phyloP scores from a whole-genome alignment of 2,329 filamentous ascomycete species.

The Sporothrix luriei region DNA sequence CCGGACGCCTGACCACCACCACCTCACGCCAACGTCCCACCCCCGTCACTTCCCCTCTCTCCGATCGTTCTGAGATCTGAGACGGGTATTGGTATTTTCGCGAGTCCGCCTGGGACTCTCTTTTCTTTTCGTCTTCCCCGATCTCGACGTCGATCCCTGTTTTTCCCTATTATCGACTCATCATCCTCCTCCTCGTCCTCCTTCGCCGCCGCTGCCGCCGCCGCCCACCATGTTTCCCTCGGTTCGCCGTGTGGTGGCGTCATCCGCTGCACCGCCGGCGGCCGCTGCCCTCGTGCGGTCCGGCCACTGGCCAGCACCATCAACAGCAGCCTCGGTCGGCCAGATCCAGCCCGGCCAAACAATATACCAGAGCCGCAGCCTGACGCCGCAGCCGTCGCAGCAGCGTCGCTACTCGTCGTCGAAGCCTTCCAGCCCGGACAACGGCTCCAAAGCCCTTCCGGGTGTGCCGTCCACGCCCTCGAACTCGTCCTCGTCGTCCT shows the following conservation, averaged over 20 bases:
- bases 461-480: conserved; percentile 55
- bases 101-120: conserved; percentile 1
- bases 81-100: not conserved
- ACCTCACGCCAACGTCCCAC: not conserved
- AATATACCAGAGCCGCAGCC: conserved; percentile 14
- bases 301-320: conserved; percentile 5
- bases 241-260: conserved; percentile 36
- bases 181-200: not conserved
- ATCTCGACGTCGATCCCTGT: not conserved
- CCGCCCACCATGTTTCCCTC: conserved; percentile 34
- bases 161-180: not conserved
- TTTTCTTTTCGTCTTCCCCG: not conserved
- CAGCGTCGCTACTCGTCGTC: conserved; percentile 63
- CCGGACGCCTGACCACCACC: conserved; percentile 24
- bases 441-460: conserved; percentile 56
- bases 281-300: conserved; percentile 26
- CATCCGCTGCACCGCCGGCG: conserved; percentile 30
- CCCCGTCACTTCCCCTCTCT: conserved; percentile 1
- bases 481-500: conserved; percentile 36
- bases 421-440: conserved; percentile 64
- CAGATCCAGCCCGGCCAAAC: conserved; percentile 43
- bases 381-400: conserved; percentile 39
- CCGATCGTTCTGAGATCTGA: conserved; percentile 11
- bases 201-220: no score
- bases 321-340: conserved; percentile 36